phyloP scores from a whole-genome alignment of 768 basidiomycete species.

The Pleurotus eryngii region DNA sequence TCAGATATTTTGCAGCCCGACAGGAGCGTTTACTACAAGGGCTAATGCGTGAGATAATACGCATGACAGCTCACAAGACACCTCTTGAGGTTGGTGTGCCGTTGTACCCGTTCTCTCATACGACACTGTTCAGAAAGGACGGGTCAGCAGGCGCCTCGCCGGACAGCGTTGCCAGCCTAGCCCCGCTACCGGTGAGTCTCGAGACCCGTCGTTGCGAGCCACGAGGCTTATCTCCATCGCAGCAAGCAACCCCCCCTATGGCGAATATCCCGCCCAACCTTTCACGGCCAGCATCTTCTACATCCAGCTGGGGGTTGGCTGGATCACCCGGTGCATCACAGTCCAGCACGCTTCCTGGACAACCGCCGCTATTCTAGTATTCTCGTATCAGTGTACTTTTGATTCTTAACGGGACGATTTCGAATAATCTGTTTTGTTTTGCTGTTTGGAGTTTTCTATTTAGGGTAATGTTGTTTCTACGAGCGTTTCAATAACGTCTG shows the following conservation, averaged over 20 bases:
- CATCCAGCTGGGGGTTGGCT: slow-evolving; percentile 1
- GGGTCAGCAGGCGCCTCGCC: slow-evolving; percentile 26
- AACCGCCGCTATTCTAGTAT: neutral
- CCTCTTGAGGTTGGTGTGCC: slow-evolving; percentile 80
- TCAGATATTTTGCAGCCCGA: slow-evolving; percentile 46
- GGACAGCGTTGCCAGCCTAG: slow-evolving; percentile 26
- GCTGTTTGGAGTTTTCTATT: too few species aligned
- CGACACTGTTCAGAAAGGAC: slow-evolving; percentile 55
- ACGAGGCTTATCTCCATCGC: slow-evolving; percentile 14
- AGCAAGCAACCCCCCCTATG: slow-evolving; percentile 5
- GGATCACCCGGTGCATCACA: neutral
- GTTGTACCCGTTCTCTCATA: slow-evolving; percentile 77
- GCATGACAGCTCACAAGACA: slow-evolving; percentile 76
- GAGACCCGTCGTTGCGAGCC: slow-evolving; percentile 21
- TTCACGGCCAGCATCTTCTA: slow-evolving; percentile 4
- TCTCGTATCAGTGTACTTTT: neutral
- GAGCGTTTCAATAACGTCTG: too few species aligned
- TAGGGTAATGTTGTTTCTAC: too few species aligned
- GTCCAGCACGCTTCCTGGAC: neutral
- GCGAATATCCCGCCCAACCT: neutral
- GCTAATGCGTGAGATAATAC: slow-evolving; percentile 81
- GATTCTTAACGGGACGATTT: too few species aligned
- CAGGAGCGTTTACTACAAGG: slow-evolving; percentile 82
- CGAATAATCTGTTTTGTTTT: too few species aligned
- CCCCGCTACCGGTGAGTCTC: slow-evolving; percentile 35